These are phyloP conservation scores for Capronia epimyces DNA, from an alignment of 2,329 filamentous ascomycete species.

Conservation along the genomic window DNA sequence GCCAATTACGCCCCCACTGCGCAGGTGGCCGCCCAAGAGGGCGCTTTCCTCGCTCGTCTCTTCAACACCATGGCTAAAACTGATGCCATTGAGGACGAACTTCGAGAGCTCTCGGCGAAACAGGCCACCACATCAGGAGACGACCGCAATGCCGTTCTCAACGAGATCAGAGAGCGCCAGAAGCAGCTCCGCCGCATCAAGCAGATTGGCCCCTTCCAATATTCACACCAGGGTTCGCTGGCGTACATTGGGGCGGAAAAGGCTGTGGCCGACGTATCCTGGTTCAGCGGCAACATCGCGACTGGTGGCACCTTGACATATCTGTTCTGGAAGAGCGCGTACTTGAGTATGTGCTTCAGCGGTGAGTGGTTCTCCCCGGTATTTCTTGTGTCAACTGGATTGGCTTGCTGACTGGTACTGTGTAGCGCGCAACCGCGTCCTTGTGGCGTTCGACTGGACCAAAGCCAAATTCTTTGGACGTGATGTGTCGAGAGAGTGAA, in stretches of 20 bases:
- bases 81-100: slow-evolving; percentile 69
- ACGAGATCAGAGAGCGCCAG: slow-evolving; percentile 79
- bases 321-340: slow-evolving; percentile 96
- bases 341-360: slow-evolving; percentile 99
- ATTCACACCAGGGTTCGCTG: slow-evolving; percentile 93
- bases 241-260: slow-evolving; percentile 98
- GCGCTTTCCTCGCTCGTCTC: slow-evolving; percentile 84
- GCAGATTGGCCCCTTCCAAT: slow-evolving; percentile 95
- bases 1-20: slow-evolving; percentile 97
- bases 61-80: slow-evolving; percentile 99
- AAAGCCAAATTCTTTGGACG: slow-evolving; percentile 96
- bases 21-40: slow-evolving; percentile 93
- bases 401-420: slow-evolving; percentile 12
- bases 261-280: slow-evolving; percentile 93
- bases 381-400: slow-evolving; percentile 19
- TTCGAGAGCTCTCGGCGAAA: slow-evolving; percentile 62
- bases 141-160: slow-evolving; percentile 53
- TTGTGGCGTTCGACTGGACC: slow-evolving; percentile 90
- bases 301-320: slow-evolving; percentile 91
- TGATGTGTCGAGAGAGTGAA: slow-evolving; percentile 61
- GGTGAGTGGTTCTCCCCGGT: slow-evolving; percentile 57
- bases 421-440: slow-evolving; percentile 81
- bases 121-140: slow-evolving; percentile 64
- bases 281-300: slow-evolving; percentile 95
- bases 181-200: slow-evolving; percentile 82